phyloP scores from a whole-genome alignment of 352 stramenopile genomes.

The Globisporangium polare region DNA sequence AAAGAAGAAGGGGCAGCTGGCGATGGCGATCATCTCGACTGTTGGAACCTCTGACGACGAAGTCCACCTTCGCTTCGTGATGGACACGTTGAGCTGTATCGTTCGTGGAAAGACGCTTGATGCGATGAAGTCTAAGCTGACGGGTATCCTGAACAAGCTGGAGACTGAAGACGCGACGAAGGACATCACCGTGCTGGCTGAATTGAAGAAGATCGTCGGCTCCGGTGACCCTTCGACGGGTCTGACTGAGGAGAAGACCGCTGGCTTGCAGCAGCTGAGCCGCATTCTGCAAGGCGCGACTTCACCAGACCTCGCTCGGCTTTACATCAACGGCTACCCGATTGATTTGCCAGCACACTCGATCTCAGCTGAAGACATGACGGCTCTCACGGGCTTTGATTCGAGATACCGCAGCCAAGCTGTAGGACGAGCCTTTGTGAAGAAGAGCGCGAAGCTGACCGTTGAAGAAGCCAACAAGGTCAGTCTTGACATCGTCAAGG shows the following conservation, averaged over 20 bases:
- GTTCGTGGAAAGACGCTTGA: conserved; percentile 52
- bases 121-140: conserved; percentile 42
- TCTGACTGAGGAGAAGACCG: conserved; percentile 20
- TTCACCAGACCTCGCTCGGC: conserved; percentile 25
- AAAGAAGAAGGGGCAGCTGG: conserved; percentile 24
- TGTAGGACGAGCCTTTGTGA: conserved; percentile 70
- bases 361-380: conserved; percentile 59
- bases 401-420: conserved; percentile 64
- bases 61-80: conserved; percentile 43
- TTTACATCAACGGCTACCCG: conserved; percentile 73
- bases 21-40: conserved; percentile 39
- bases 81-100: conserved; percentile 53
- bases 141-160: conserved; percentile 34
- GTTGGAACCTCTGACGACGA: conserved; percentile 56
- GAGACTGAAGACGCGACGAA: conserved; percentile 12
- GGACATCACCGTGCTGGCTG: conserved; percentile 3
- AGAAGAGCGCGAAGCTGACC: conserved; percentile 44
- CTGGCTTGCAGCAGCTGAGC: conserved; percentile 34
- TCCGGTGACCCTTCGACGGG: background rate
- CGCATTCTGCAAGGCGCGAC: conserved; percentile 37
- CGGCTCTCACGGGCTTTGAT: conserved; percentile 63
- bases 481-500: conserved; percentile 75
- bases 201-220: conserved; percentile 23
- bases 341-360: conserved; percentile 50
- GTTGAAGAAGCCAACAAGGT: conserved; percentile 44